A percentile compares a stretch with the other conserved stretches of the same genome.
Conservation (phyloP, 768 basidiomycete species). For the Glaciozyma antarctica region DNA sequence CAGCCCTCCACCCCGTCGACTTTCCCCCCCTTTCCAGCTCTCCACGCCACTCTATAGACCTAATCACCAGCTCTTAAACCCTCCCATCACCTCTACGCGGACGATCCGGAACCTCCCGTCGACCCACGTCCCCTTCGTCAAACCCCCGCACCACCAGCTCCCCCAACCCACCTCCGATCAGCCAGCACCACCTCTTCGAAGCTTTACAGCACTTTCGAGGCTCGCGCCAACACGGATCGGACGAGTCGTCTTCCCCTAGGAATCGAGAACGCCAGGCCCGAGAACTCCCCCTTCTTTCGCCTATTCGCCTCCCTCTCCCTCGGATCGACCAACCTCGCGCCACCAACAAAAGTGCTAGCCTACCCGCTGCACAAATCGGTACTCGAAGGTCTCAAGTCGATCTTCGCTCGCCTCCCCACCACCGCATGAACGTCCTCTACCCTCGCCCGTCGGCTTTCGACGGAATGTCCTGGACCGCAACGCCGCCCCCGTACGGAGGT, state of each 20-base stretch:
- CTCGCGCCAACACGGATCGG: neutral
- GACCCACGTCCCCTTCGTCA: too few relatives aligned
- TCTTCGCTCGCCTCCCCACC: neutral
- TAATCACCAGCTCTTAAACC: neutral
- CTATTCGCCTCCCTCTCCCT: neutral
- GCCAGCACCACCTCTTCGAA: neutral
- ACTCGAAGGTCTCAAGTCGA: neutral
- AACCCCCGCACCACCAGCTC: too few relatives aligned
- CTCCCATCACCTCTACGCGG: neutral
- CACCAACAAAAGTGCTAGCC: slow-evolving; percentile 6
- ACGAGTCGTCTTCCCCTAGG: slow-evolving; percentile 1
- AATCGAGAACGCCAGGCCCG: neutral
- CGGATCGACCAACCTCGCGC: slow-evolving; percentile 2
- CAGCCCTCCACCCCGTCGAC: neutral
- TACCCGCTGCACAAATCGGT: slow-evolving; percentile 2
- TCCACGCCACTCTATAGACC: neutral
- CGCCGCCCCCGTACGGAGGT: neutral
- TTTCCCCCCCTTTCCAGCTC: neutral
- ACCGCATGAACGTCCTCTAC: slow-evolving; percentile 1
- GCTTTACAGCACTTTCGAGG: neutral
- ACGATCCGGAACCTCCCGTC: neutral
- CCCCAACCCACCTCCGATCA: too few relatives aligned
- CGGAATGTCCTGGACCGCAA: neutral
- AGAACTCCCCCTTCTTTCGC: neutral
- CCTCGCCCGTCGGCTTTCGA: slow-evolving; percentile 1